Evolutionary conservation across 768 basidiomycete genomes (phyloP), one percentile per base, ranked within the genome.

Genomic region (Tulasnella calospora): DNA sequence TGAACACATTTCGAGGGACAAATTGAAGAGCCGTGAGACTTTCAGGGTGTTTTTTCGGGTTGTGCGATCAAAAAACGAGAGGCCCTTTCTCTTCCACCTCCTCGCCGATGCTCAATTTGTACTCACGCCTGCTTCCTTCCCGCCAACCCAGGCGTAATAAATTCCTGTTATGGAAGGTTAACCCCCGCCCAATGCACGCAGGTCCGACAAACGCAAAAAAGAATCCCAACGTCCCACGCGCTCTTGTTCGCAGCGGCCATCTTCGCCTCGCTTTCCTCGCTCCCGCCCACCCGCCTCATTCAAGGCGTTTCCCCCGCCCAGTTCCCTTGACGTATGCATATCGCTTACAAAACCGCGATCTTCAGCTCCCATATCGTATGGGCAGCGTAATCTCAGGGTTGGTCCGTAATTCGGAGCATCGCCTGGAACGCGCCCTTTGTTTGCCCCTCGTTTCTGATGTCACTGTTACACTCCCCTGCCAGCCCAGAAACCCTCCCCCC

Each of bases 371-470:
- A 35, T 13, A 67, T 67, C 61, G 27, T 67, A 30, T 10, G 23
- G 21, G 8, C 8, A 51, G 61, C 61, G 35, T 3, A 44, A 67
- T 35, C 30, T 67, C 61, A 67, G 61, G 61, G 61, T 67, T 67
- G 27, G 8, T 35, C 30, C 33, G 61, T 67, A 67, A 67, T 67
- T 67, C 61, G 61, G 61, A 67, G 61, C 61, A n/a, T 51, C 51
- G 27, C 61, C 61, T 67, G 61, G 61, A 35, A 67, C 61, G 61
- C 27, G 61, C 61, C 61, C 61, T 67, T 67, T 67, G 61, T 67
- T 67, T 67, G 61, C 33, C 61, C 61, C 61, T 67, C 61, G 61
- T 67, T 67, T 67, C 61, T 67, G 61, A 67, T 67, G 61, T 67
- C 61, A 67, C 61, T 67, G 61, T 23, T 35, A 15, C 61, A 35